Base-by-base conservation (phyloP, 2,329 filamentous ascomycete genomes). In the Fusarium albosuccineum region DNA sequence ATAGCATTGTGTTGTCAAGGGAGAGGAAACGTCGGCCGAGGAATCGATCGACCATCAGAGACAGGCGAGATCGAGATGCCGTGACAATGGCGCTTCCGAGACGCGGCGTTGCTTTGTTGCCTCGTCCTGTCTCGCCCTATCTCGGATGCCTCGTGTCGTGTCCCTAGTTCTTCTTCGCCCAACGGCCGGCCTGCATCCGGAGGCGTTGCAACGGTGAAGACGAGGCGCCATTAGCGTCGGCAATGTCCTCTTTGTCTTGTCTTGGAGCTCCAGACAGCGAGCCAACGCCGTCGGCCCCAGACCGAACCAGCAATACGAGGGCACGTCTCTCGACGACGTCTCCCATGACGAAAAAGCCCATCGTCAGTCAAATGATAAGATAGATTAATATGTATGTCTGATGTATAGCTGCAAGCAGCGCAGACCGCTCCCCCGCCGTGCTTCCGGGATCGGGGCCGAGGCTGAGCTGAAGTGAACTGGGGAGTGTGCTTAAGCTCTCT, bases 171-270 rank as follows among this genome's bases (percentile, higher is more conserved):
- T 22, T 49, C 13, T 30, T 42, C 40, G 34, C 46, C 36, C 41
- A 56, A 62, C 57, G 56, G 50, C 66, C 56, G 60, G 51, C 60
- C 61, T 67, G 70, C 60, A 53, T 64, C 66, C 57, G 60, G 64
- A 33, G 64, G 51, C 51, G 57, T 61, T 63, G 58, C 56, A 69
- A 68, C 62, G 60, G 68, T 60, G 54, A 56, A 61, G 46, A 67
- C 39, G 60, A 66, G 66, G 66, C 69, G 59, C 39, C 57, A 33
- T 54, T 70, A 66, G 68, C 66, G 68, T 62, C 69, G 69, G 68
- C 67, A 64, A 22, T 22, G 22, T 22, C 22, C 22, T 49, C 44
- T 58, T 56, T 57, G 29, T 54, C 36, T 56, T 57, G 29, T 54
- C 30, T 49, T 34, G 22, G 22, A 22, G 22, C 22, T 22, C 22